Base-by-base conservation (phyloP, 331 rosid species). In the Phaseolus coccineus region DNA sequence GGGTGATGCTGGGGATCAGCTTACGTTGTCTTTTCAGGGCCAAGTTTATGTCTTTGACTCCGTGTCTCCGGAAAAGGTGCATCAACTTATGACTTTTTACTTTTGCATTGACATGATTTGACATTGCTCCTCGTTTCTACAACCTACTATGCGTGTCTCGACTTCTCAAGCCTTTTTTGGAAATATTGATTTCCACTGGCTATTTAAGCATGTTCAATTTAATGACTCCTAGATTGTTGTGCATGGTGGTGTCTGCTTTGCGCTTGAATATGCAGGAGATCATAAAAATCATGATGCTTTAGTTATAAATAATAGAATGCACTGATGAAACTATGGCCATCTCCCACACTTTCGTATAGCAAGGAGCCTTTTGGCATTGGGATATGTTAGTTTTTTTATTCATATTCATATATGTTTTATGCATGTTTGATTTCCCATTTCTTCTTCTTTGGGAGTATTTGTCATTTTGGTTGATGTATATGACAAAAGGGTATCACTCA, bases 21-120 rank as follows among this genome's bases (percentile, higher is more conserved):
- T 91, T 48, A 89, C 90, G 11, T 78, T 91, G 85, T 91, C 97
- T 11, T 91, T 87, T 77, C 94, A 90, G 85, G 94, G 92, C 35
- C 97, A 91, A 79, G 94, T 89, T 85, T 89, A 89, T 79, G 94
- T 91, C 27, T 91, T 91, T 8, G 91, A 89, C 44, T 81, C 88
- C 3, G 94, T 89, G 50, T 87, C 94, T 11, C 91, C 97, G 0
- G 94, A 89, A 79, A 91, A 91, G 97, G 97, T 91, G 56, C 28
- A 44, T 69, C 79, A 19, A 33, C 80, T 82, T 56, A 65, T 69
- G 73, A 30, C 42, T 40, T 68, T 51, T 57, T 13, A 16, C n/a
- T 51, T 66, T 56, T 78, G 37, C 35, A 68, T 55, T 31, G 65
- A 63, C 42, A 74, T 77, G 70, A 35, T 35, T 4, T 4, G 39